Base-by-base conservation (phyloP, 2,329 filamentous ascomycete genomes). In the Camptophora hylomeconis region DNA sequence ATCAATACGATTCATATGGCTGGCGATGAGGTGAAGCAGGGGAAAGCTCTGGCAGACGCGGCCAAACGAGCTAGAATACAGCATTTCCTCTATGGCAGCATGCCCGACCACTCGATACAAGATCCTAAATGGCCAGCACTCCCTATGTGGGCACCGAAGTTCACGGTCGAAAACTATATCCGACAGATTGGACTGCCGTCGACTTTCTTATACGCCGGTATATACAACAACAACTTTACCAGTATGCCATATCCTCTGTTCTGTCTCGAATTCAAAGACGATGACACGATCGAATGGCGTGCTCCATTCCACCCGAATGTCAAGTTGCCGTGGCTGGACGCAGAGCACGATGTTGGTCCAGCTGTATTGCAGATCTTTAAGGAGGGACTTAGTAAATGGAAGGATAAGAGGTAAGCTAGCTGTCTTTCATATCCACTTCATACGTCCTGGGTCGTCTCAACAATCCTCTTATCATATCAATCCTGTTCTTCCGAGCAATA, bases 161-260 rank as follows among this genome's bases (percentile, higher is more conserved):
- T 92, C 55, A 76, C 80, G 27, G 79, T 95, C 22, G 89, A 95
- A 56, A 80, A 89, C 31, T 92, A 95, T 53, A 70, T 94, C 28
- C 74, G 81, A 33, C 72, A 83, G 50, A 70, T 93, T 21, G 75
- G 75, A 7, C 65, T 94, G 7, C 82, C 82, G 0, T 75, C 86
- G 1, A 95, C 87, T 0, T 95, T 93, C 53, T 77, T 94, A 41
- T 94, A 94, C 56, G 83, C 86, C 7, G 89, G 87, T 35, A 94
- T 94, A 46, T 98, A 95, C 65, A 93, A 95, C 65, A 95, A 95
- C 58, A 95, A 98, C 53, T 98, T 95, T 57, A 95, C 87, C 17
- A 89, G 81, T 25, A 66, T 94, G 17, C 75, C 74, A 2, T 95
- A 93, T 49, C 89, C 89, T 1, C 67, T 95, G 3, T 95, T 95